Conservation (phyloP, 2,329 filamentous ascomycete species). For the Dactylellina parvicollis region DNA sequence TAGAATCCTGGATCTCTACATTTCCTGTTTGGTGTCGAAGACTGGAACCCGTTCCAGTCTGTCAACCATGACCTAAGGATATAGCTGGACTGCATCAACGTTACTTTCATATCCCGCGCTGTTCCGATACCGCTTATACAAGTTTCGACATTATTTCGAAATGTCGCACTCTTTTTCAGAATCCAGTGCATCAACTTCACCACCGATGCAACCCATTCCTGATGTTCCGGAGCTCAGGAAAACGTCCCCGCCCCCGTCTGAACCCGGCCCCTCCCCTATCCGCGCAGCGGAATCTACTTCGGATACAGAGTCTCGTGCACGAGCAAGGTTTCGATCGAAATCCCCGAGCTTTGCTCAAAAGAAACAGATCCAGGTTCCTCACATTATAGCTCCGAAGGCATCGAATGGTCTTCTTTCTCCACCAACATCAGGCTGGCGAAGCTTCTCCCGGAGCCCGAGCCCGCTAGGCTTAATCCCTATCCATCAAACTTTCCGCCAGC, state of each 20-base stretch:
- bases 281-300: conserved; percentile 12
- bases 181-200: not conserved
- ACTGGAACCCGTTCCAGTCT: not conserved
- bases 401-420: conserved; percentile 43
- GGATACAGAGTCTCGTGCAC: conserved; percentile 38
- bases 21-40: not conserved
- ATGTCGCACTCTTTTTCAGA: conserved; percentile 20
- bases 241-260: conserved; percentile 39
- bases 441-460: conserved; percentile 89
- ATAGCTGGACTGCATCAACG: not conserved
- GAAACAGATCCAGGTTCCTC: not conserved
- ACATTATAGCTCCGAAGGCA: not conserved
- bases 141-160: not conserved
- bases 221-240: conserved; percentile 37
- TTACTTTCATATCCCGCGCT: conserved; percentile 4
- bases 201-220: conserved; percentile 30
- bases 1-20: no score
- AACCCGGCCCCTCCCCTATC: not conserved
- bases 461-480: conserved; percentile 94
- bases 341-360: conserved; percentile 10
- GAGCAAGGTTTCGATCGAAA: conserved; percentile 48
- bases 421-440: conserved; percentile 72
- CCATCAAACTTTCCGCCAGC: conserved; percentile 86
- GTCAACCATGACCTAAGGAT: conserved; percentile 21
- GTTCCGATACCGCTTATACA: conserved; percentile 22